A percentile compares a stretch with the other conserved stretches of the same genome.
phyloP scores from a whole-genome alignment of 257 asterid genomes.

The Penstemon eatonii region DNA sequence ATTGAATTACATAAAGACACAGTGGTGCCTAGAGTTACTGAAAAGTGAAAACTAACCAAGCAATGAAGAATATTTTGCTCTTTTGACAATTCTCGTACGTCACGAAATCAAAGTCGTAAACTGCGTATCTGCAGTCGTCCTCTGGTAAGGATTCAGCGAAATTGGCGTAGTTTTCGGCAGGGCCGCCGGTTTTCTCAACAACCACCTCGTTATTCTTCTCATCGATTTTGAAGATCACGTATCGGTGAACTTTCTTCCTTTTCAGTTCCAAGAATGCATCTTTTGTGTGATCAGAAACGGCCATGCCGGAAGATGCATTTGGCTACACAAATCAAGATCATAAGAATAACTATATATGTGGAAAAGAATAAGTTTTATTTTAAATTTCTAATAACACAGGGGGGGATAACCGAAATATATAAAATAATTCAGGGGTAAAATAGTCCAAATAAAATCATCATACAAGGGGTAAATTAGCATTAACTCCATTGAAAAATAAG shows the following conservation, averaged over 20 bases:
- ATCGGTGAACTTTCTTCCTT: conserved; percentile 29
- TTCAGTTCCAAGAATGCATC: conserved; percentile 32
- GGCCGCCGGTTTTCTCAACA: conserved; percentile 36
- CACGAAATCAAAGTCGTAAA: conserved; percentile 35
- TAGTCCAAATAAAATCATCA: too few relatives aligned
- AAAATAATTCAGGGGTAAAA: background rate
- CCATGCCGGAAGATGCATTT: conserved; percentile 28
- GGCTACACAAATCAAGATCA: conserved; percentile 24
- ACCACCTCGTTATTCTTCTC: conserved; percentile 33
- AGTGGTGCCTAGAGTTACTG: background rate
- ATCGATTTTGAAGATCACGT: conserved; percentile 30
- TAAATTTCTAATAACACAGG: too few relatives aligned
- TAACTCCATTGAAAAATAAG: too few relatives aligned
- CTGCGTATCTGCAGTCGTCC: conserved; percentile 31
- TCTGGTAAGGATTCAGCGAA: conserved; percentile 28
- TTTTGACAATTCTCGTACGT: conserved; percentile 34
- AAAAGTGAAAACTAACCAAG: conserved; percentile 26
- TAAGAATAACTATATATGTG: background rate
- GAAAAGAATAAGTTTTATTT: too few relatives aligned
- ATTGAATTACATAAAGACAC: background rate
- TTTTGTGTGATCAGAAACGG: conserved; percentile 28
- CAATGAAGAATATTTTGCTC: conserved; percentile 39
- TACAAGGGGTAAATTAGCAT: too few relatives aligned
- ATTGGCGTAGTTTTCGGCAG: conserved; percentile 28
- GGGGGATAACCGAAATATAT: too few relatives aligned